Base-by-base conservation (phyloP, 495 filamentous ascomycete genomes). In the Hyaloscypha finlandica region DNA sequence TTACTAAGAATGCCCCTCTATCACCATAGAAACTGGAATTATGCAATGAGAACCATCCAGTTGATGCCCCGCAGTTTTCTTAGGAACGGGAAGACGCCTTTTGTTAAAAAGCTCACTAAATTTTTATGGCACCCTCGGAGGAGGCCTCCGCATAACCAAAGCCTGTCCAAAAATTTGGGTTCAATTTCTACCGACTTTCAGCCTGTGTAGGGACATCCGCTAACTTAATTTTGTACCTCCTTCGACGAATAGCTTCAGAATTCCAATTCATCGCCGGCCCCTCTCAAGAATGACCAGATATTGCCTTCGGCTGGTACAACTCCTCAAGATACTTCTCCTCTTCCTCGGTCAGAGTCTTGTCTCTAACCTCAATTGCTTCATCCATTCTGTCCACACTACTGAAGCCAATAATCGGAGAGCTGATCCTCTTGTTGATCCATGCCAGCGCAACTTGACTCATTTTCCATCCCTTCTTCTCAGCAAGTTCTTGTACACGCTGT, bases 281-380 rank as follows among this genome's bases (percentile, higher is more conserved):
- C 39, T 19, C 48, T 61, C 74, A 79, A 19, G 37, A 56, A 59
- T 79, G 77, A 5, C 77, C 78, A 25, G 52, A 19, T 35, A 80
- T 70, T 42, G 66, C 59, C 79, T 83, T 87, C 5, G 87, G 81
- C 67, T 78, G 58, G 77, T 90, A 90, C 30, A 80, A 77, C 74
- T 88, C 87, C 77, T 90, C 88, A 60, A 90, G 62, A 68, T 87
- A 87, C 70, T 78, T 77, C 64, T 82, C 83, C 63, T 90, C 88
- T 68, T 89, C 87, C 3, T 81, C 77, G 2, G 80, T 85, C 74
- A 90, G 70, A 52, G 69, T 72, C 69, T 87, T 77, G 39, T 79
- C 78, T 39, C 79, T 73, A 45, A 79, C 74, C 6, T 76, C 83
- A 39, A 86, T 73, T 1, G 86, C 85, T 77, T 89, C 84, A 64